Conservation (phyloP, 2,329 filamentous ascomycete genomes). For the Fusarium miscanthi region DNA sequence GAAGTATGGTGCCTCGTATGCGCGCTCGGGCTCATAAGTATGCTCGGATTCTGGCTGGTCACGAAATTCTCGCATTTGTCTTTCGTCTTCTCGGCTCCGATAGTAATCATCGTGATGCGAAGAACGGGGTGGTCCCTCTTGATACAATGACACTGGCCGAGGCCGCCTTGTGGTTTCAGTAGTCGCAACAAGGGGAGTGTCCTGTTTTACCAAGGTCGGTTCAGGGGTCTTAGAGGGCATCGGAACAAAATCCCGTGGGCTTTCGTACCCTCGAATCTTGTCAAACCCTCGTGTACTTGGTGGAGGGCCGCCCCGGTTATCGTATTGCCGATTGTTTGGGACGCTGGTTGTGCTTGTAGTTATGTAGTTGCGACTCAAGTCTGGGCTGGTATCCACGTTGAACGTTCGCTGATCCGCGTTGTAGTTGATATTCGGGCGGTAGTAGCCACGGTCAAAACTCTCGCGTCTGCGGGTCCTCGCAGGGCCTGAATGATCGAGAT, state of each 20-base stretch:
- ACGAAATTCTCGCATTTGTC: conserved; percentile 55
- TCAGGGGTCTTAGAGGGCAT: conserved; percentile 55
- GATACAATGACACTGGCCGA: conserved; percentile 64
- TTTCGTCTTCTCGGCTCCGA: conserved; percentile 61
- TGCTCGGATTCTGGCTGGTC: conserved; percentile 54
- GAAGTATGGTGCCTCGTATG: conserved; percentile 50
- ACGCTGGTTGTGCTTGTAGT: conserved; percentile 38
- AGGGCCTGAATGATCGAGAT: conserved; percentile 64
- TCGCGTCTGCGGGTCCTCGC: conserved; percentile 60
- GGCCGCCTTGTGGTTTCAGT: conserved; percentile 47
- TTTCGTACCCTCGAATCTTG: conserved; percentile 67
- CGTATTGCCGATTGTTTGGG: conserved; percentile 50
- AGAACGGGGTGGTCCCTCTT: conserved; percentile 59
- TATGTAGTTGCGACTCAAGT: conserved; percentile 58
- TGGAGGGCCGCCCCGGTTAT: conserved; percentile 66
- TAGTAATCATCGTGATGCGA: conserved; percentile 61
- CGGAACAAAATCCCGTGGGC: conserved; percentile 57
- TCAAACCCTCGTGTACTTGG: conserved; percentile 78
- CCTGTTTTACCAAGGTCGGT: conserved; percentile 43
- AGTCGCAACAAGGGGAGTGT: conserved; percentile 10
- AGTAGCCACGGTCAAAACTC: conserved; percentile 66
- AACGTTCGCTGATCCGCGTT: conserved; percentile 59
- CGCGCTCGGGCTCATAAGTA: conserved; percentile 41
- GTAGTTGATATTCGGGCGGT: conserved; percentile 66
- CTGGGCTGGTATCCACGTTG: conserved; percentile 59